phyloP scores from a whole-genome alignment of 345 rosid genomes.

The Bruguiera sexangula region DNA sequence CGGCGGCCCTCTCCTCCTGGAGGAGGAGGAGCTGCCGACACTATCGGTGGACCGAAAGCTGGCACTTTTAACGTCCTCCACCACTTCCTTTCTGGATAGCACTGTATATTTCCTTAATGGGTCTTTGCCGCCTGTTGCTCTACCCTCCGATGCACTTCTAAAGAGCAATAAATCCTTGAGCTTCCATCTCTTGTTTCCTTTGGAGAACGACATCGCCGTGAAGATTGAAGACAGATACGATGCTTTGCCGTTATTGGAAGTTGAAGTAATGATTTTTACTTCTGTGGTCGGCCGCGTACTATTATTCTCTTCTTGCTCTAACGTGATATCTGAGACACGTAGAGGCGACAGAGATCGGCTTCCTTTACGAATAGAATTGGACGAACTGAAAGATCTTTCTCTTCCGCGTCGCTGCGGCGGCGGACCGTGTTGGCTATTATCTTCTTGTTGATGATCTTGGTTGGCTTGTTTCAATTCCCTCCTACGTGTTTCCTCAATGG shows the following conservation, averaged over 20 bases:
- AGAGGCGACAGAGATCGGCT: conserved; percentile 77
- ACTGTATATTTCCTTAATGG: conserved; percentile 43
- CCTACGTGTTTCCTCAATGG: conserved; percentile 35
- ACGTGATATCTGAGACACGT: conserved; percentile 59
- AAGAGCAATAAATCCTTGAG: conserved; percentile 71
- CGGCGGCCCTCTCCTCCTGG: conserved; percentile 38
- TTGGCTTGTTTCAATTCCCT: conserved; percentile 1
- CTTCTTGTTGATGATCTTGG: neutral
- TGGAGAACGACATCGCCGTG: conserved; percentile 62
- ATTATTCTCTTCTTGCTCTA: conserved; percentile 38
- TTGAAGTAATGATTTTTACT: conserved; percentile 19
- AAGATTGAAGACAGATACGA: conserved; percentile 51
- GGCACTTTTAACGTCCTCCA: conserved; percentile 44
- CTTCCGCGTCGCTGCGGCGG: conserved; percentile 27
- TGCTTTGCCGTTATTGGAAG: conserved; percentile 19
- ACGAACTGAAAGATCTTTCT: conserved; percentile 28
- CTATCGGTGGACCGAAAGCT: conserved; percentile 75
- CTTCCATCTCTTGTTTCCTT: conserved; percentile 68
- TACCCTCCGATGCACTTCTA: conserved; percentile 90
- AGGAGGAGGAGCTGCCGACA: conserved; percentile 31
- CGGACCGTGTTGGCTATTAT: too few relatives aligned
- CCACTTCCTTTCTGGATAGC: conserved; percentile 44
- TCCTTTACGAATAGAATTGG: conserved; percentile 43
- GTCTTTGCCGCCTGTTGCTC: conserved; percentile 48
- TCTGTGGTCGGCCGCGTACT: neutral